Evolutionary conservation across 805 yeast species (phyloP).

Genomic region (Candida insectalens): DNA sequence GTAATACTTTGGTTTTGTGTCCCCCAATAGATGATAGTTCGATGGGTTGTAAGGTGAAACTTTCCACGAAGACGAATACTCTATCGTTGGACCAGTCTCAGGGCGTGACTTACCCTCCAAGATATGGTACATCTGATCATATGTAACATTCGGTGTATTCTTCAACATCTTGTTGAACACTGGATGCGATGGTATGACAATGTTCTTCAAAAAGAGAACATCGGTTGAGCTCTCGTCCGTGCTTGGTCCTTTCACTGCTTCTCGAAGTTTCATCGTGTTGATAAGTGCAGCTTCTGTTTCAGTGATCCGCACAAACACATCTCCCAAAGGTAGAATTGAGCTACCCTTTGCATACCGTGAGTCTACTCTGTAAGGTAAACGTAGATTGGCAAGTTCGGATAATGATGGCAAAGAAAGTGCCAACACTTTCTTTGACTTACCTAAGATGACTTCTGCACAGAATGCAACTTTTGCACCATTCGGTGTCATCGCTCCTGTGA

Average conservation of each 20-base stretch:
- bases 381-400: conserved; percentile 42
- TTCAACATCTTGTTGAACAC: conserved; percentile 76
- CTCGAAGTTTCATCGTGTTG: conserved; percentile 37
- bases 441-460: conserved; percentile 21
- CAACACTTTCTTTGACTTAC: conserved; percentile 17
- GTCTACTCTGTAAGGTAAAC: conserved; percentile 33
- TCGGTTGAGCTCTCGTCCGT: conserved; percentile 30
- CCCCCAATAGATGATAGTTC: conserved; percentile 19
- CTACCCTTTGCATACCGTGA: conserved; percentile 32
- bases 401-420: conserved; percentile 50
- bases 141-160: conserved; percentile 55
- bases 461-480: conserved; percentile 17
- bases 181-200: conserved; percentile 72
- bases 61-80: conserved; percentile 47
- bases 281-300: conserved; percentile 44
- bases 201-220: conserved; percentile 57
- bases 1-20: conserved; percentile 20
- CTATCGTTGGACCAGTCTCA: conserved; percentile 29
- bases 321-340: conserved; percentile 35
- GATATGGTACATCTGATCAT: conserved; percentile 52
- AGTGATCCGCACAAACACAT: conserved; percentile 45
- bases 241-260: conserved; percentile 18
- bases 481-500: conserved; percentile 29
- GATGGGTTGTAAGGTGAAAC: conserved; percentile 27
- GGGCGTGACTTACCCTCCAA: conserved; percentile 73